Evolutionary conservation across 805 yeast species (phyloP).

Genomic region (Starmerella gropengiesseri): DNA sequence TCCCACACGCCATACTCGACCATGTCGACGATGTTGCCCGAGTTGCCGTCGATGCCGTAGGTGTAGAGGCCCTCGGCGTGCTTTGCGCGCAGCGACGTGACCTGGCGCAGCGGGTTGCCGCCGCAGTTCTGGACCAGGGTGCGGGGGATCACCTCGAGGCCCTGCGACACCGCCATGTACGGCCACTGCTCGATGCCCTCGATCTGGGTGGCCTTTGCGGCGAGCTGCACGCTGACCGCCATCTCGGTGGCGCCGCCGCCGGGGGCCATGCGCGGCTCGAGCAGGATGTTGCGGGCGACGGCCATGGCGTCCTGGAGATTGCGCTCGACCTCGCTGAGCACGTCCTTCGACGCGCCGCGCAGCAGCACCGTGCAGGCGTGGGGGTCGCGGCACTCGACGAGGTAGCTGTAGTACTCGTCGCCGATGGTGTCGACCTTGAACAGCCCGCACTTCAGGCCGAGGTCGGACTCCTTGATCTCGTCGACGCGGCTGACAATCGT

Average conservation of each 20-base stretch:
- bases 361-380: conserved; percentile 86
- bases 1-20: conserved; percentile 95
- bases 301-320: conserved; percentile 98
- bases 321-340: conserved; percentile 89
- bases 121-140: conserved; percentile 96
- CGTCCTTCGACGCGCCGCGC: conserved; percentile 96
- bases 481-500: conserved; percentile 92
- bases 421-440: conserved; percentile 93
- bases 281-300: conserved; percentile 86
- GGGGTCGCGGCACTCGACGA: conserved; percentile 72
- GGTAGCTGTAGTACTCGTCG: conserved; percentile 87
- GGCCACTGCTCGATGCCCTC: conserved; percentile 99
- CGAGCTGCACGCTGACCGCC: conserved; percentile 83
- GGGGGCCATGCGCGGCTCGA: conserved; percentile 89
- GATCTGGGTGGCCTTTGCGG: conserved; percentile 81
- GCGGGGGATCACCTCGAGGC: conserved; percentile 96
- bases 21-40: conserved; percentile 93
- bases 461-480: conserved; percentile 80
- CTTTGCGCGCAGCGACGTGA: conserved; percentile 87
- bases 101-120: conserved; percentile 82
- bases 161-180: conserved; percentile 96
- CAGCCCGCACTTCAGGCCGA: conserved; percentile 80
- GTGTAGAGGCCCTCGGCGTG: conserved; percentile 84
- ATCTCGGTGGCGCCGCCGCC: conserved; percentile 99
- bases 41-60: conserved; percentile 89